Evolutionary conservation across 371 early-diverging fungal species (phyloP).

Genomic region (Batkoa obscura): DNA sequence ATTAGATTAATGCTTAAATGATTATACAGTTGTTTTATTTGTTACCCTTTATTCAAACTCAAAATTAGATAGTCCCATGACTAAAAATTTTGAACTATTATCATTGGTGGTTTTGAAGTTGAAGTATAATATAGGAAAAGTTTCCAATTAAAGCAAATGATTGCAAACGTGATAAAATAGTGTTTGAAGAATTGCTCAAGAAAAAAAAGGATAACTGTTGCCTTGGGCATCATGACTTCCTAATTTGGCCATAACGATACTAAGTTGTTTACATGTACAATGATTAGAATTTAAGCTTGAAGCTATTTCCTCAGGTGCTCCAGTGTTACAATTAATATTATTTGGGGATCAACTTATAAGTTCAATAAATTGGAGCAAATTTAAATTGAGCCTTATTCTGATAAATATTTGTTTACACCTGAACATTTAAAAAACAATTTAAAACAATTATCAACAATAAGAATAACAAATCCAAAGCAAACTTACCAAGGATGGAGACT

Average conservation of each 20-base stretch:
- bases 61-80: not conserved
- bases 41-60: not conserved
- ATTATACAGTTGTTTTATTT: not conserved
- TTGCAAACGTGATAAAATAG: too few relatives aligned
- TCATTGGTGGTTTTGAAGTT: not conserved
- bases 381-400: not conserved
- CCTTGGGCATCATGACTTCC: constrained; percentile 2
- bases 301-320: not conserved
- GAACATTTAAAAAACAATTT: too few relatives aligned
- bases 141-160: not conserved
- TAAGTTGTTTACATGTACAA: not conserved
- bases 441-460: too few relatives aligned
- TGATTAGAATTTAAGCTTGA: constrained; percentile 3
- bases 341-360: constrained; percentile 5
- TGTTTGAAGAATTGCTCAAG: not conserved
- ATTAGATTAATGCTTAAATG: not conserved
- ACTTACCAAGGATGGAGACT: too few relatives aligned
- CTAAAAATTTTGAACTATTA: not conserved
- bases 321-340: not conserved
- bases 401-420: too few relatives aligned
- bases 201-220: not conserved
- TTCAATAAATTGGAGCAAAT: not conserved
- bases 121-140: not conserved
- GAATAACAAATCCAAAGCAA: too few relatives aligned
- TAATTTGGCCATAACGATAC: not conserved